phyloP scores from a whole-genome alignment of 768 basidiomycete genomes.

The Leccinum barrowsii region DNA sequence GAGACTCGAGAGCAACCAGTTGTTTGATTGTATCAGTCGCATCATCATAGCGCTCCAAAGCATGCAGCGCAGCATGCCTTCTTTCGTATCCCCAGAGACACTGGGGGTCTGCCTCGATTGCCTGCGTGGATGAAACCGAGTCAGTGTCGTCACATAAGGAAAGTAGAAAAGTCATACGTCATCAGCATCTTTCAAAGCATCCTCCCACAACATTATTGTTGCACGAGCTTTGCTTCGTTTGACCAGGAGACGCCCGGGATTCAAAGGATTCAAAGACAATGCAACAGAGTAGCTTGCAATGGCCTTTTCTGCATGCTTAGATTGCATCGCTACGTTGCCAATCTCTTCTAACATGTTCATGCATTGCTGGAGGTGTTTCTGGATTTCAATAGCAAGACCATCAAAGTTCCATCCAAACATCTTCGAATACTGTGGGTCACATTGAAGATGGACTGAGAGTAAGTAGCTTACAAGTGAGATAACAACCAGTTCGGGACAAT shows the following conservation, averaged over 20 bases:
- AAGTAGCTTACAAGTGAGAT: slow-evolving; percentile 8
- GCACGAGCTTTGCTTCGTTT: slow-evolving; percentile 3
- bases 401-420: slow-evolving; percentile 15
- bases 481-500: background rate
- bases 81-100: background rate
- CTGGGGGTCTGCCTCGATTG: background rate
- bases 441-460: too few species aligned
- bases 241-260: background rate
- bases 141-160: background rate
- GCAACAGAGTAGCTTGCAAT: background rate
- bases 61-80: background rate
- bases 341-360: background rate
- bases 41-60: background rate
- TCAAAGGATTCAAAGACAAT: background rate
- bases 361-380: background rate
- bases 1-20: too few species aligned
- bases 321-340: background rate
- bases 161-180: too few species aligned
- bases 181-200: slow-evolving; percentile 5
- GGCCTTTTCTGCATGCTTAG: background rate
- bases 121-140: background rate
- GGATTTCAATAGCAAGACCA: background rate
- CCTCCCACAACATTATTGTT: background rate
- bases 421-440: background rate
- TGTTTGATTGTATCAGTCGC: background rate